Evolutionary conservation across 306 rosid species (phyloP).

Genomic region (Neltuma alba): DNA sequence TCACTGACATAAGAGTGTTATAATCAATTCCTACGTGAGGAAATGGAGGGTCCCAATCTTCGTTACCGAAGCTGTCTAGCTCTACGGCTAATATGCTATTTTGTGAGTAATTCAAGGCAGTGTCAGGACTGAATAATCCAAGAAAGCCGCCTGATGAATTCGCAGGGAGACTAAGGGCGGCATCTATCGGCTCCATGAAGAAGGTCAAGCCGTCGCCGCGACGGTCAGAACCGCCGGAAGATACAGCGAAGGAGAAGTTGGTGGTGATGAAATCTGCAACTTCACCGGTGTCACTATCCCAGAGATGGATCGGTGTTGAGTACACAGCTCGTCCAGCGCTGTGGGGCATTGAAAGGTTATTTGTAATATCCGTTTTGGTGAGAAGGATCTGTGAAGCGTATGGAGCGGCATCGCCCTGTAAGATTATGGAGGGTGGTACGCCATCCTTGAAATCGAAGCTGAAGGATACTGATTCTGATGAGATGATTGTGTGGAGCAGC

Average conservation of each 20-base stretch:
- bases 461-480: too few species aligned
- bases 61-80: slow-evolving; percentile 45
- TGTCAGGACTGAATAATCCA: slow-evolving; percentile 22
- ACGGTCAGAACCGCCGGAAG: neutral
- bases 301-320: slow-evolving; percentile 1
- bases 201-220: slow-evolving; percentile 56
- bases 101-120: slow-evolving; percentile 8
- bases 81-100: slow-evolving; percentile 54
- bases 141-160: slow-evolving; percentile 38
- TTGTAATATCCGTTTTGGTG: neutral
- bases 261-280: slow-evolving; percentile 18
- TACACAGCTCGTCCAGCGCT: slow-evolving; percentile 10
- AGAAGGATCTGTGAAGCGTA: neutral
- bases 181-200: slow-evolving; percentile 45
- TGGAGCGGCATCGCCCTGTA: slow-evolving; percentile 1
- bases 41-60: slow-evolving; percentile 47
- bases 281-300: neutral
- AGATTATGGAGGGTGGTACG: too few species aligned
- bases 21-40: slow-evolving; percentile 56
- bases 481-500: too few species aligned
- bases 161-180: slow-evolving; percentile 23
- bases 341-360: neutral
- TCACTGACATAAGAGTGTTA: slow-evolving; percentile 16
- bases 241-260: slow-evolving; percentile 17
- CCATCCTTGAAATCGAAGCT: too few species aligned